These are phyloP conservation scores for Podospora comata DNA, from an alignment of 495 filamentous ascomycete species.

Conservation along the genomic window DNA sequence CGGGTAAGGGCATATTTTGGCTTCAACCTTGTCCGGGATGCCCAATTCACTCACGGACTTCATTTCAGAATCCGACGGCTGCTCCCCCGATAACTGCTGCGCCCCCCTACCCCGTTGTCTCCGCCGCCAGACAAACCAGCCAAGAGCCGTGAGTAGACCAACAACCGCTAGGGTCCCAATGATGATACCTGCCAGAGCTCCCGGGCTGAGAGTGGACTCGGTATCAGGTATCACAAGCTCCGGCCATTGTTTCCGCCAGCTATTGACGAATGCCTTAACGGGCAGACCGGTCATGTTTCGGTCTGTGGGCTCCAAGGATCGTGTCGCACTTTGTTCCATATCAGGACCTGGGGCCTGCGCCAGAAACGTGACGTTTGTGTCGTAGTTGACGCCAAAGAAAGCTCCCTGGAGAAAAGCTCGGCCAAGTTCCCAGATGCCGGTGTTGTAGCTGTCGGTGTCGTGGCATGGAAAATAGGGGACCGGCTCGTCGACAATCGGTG, in stretches of 20 bases:
- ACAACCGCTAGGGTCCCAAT: conserved; percentile 8
- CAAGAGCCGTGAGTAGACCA: not conserved
- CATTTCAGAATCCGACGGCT: not conserved
- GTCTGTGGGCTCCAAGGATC: not conserved
- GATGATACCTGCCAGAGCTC: conserved; percentile 13
- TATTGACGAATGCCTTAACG: not conserved
- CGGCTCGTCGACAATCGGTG: conserved; percentile 6
- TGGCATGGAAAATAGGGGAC: conserved; percentile 20
- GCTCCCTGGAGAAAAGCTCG: conserved; percentile 22
- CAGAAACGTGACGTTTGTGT: conserved; percentile 16
- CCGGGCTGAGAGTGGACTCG: not conserved
- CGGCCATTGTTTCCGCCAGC: conserved; percentile 1
- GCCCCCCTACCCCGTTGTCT: not conserved
- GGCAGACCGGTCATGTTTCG: not conserved
- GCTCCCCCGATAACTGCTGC: not conserved
- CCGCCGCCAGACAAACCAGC: conserved; percentile 10
- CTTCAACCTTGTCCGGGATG: not conserved
- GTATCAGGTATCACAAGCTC: not conserved
- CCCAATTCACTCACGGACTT: not conserved
- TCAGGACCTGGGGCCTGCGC: conserved; percentile 22
- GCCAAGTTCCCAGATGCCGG: conserved; percentile 13
- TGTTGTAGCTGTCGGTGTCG: not conserved
- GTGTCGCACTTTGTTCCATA: conserved; percentile 10
- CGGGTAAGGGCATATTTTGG: not conserved
- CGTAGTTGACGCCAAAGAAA: conserved; percentile 17